Evolutionary conservation across 2,329 filamentous ascomycete genomes (phyloP), one percentile per base, ranked within the genome.

Genomic region (Aspergillus ruber): DNA sequence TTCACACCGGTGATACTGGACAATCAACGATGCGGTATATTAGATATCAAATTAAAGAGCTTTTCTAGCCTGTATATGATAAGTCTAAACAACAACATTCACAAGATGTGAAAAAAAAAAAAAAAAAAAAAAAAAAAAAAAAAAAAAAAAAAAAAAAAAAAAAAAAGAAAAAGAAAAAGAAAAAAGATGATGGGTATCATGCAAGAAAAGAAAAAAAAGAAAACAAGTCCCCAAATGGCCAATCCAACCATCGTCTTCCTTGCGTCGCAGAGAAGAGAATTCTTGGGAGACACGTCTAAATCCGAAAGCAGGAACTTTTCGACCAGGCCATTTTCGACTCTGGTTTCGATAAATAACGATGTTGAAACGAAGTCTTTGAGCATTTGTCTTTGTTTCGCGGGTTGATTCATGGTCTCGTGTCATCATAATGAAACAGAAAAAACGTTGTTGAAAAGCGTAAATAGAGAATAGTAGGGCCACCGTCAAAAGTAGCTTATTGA

Each of bases 171-270:
- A 10, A 45, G 27, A 18, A 36, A 12, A 17, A 35, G 4, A 32
- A 41, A 32, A 7, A 35, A 35, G 27, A 50, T 46, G 45, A 56
- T 49, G 55, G 55, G 55, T 57, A 57, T 57, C 53, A 56, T 53
- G 50, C 44, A 52, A 48, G 45, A 50, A 46, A 17, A 17, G 18
- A 40, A 15, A 20, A 43, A 18, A 21, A 3, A 3, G 21, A 39
- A 20, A 18, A 10, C 20, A 17, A 21, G 18, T 6, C 18, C 33
- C 13, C 18, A n/a, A 23, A 39, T 39, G 33, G 13, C 42, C 15
- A 15, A 42, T 46, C 21, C 36, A 29, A 29, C 25, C 25, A 29
- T 12, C 3, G 25, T 29, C 25, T 5, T 29, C 25, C 25, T 29
- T 29, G 25, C 25, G 4, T 29, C 25, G 10, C 4, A 29, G 25